Conservation (phyloP, 2,329 filamentous ascomycete genomes). For the Hypoxylon sp. region DNA sequence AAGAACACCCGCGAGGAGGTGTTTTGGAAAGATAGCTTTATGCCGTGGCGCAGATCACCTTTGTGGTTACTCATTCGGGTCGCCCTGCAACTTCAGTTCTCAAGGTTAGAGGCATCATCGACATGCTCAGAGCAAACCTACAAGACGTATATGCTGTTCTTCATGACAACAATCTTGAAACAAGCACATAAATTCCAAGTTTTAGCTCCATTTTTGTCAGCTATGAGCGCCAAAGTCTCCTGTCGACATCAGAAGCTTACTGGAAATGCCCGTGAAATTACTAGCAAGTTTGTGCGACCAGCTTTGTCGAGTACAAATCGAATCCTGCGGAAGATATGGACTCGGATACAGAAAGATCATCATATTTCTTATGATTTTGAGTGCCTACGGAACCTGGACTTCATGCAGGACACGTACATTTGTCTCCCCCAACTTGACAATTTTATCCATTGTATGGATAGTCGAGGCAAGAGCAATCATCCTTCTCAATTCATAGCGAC, state of each 20-base stretch:
- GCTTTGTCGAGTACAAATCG: slow-evolving; percentile 6
- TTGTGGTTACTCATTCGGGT: slow-evolving; percentile 71
- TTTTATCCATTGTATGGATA: slow-evolving; percentile 5
- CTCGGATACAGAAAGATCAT: slow-evolving; percentile 7
- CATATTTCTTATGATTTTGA: not conserved
- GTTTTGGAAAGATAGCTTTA: slow-evolving; percentile 54
- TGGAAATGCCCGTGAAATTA: not conserved
- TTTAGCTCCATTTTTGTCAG: slow-evolving; percentile 53
- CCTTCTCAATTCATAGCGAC: not conserved
- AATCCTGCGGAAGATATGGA: slow-evolving; percentile 18
- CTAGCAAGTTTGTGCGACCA: slow-evolving; percentile 2
- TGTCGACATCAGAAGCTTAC: slow-evolving; percentile 61
- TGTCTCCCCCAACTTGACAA: slow-evolving; percentile 4
- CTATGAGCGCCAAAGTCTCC: slow-evolving; percentile 62
- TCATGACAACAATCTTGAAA: slow-evolving; percentile 59
- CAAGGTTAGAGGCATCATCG: slow-evolving; percentile 3
- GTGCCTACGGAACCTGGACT: slow-evolving; percentile 6
- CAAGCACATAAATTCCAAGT: slow-evolving; percentile 20
- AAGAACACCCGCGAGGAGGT: slow-evolving; percentile 69
- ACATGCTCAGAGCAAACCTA: slow-evolving; percentile 53
- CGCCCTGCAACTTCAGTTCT: slow-evolving; percentile 59
- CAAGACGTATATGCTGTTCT: slow-evolving; percentile 66
- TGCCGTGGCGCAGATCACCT: slow-evolving; percentile 59
- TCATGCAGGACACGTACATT: slow-evolving; percentile 13
- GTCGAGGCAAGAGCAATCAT: not conserved